Percentiles rank a stretch among this genome's conserved stretches.
Conservation (phyloP, 176 grass and related monocot species). For the Musa beccarii region DNA sequence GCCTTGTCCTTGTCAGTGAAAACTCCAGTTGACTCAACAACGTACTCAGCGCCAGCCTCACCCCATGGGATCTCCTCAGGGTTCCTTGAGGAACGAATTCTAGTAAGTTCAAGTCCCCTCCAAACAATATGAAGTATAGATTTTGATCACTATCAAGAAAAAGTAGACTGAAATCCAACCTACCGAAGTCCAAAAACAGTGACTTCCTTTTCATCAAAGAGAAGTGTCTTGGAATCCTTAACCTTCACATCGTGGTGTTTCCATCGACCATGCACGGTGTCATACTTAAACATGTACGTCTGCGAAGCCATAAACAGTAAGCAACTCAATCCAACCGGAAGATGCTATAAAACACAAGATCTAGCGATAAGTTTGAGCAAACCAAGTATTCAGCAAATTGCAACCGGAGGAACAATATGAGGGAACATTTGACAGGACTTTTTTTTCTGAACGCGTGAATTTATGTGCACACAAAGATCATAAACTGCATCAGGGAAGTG, state of each 20-base stretch:
- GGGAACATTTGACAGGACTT: too few relatives aligned
- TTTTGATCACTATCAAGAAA: not conserved
- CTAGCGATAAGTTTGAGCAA: too few relatives aligned
- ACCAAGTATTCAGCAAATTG: too few relatives aligned
- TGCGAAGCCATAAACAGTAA: not conserved
- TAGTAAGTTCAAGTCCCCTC: too few relatives aligned
- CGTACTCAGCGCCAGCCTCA: constrained; percentile 33
- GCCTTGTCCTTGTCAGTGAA: constrained; percentile 2
- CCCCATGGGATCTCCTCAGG: constrained; percentile 60
- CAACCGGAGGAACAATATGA: too few relatives aligned
- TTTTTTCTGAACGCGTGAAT: too few relatives aligned
- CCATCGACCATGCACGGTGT: constrained; percentile 44
- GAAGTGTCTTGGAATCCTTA: constrained; percentile 56
- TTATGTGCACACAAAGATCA: too few relatives aligned
- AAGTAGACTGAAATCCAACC: not conserved
- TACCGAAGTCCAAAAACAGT: constrained; percentile 31
- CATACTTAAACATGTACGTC: constrained; percentile 70
- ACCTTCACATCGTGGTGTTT: constrained; percentile 43
- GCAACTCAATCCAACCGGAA: not conserved
- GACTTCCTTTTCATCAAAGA: constrained; percentile 43
- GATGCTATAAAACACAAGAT: too few relatives aligned
- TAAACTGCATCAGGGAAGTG: too few relatives aligned
- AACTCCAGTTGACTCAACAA: not conserved
- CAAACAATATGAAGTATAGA: too few relatives aligned
- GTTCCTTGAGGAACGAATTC: constrained; percentile 23